phyloP scores from a whole-genome alignment of 176 grass and related monocot species.

The Stipa capillata region DNA sequence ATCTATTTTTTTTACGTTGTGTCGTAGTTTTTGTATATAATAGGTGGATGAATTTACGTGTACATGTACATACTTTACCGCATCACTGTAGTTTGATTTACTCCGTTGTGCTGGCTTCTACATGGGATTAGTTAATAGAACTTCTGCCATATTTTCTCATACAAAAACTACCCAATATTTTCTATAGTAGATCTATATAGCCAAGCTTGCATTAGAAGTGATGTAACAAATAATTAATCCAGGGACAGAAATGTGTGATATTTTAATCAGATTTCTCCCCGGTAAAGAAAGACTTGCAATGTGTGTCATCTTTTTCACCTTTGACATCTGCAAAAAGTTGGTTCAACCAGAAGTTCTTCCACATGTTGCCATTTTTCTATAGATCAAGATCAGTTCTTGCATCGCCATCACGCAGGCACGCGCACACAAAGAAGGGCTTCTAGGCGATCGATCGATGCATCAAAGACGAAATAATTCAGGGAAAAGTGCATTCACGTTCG shows the following conservation, averaged over 20 bases:
- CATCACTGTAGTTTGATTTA: background rate
- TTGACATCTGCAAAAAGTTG: slow-evolving; percentile 2
- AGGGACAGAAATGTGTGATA: background rate
- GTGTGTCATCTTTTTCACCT: background rate
- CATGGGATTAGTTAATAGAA: background rate
- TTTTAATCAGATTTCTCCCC: background rate
- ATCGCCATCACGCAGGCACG: slow-evolving; percentile 24
- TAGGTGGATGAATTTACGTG: background rate
- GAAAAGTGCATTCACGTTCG: slow-evolving; percentile 13
- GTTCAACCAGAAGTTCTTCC: background rate
- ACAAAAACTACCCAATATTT: background rate
- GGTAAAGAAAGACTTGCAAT: slow-evolving; percentile 18
- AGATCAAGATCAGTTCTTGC: slow-evolving; percentile 12
- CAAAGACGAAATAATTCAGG: slow-evolving; percentile 28
- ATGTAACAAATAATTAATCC: background rate
- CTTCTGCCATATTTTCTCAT: background rate
- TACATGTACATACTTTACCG: background rate
- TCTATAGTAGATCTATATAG: background rate
- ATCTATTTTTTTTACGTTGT: too few relatives aligned
- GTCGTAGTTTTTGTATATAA: too few relatives aligned
- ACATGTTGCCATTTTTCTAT: slow-evolving; percentile 8
- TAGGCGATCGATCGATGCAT: slow-evolving; percentile 11
- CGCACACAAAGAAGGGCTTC: background rate
- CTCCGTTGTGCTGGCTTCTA: background rate
- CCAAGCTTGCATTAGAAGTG: background rate